Evolutionary conservation across 495 filamentous ascomycete species (phyloP), one percentile per base, ranked within the genome.

Genomic region (Neurospora sp.): DNA sequence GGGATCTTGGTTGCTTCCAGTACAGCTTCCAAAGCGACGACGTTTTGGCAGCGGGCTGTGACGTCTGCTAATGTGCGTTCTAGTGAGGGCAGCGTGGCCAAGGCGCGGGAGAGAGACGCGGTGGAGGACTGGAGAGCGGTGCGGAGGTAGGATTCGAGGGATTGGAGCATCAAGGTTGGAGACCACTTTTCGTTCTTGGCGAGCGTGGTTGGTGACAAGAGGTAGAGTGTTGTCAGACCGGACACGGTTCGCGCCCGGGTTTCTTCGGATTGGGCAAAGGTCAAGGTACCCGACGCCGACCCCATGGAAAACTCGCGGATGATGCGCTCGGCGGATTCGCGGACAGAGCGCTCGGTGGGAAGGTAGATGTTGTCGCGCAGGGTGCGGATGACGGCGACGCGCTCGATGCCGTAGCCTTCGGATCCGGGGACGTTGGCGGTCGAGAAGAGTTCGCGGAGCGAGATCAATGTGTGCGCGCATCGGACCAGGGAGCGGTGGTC

Each of bases 21-120:
- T 35, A 97, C 88, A 3, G 88, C 85, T 81, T 98, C 95, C 1
- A 98, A 80, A 3, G 93, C 93, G 10, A 95, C 91, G 35, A 98
- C 90, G 73, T 96, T 96, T 82, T 97, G 93, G 78, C 96, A 97
- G 65, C 93, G 86, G 7, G 90, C 89, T 9, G 92, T 91, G 18
- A 97, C 87, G 78, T 98, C 96, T 37, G 88, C 83, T 7, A 99
- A 87, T 3, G 93, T 90, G 39, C 93, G 87, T 59, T 98, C 94
- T 48, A 99, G 86, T 0, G 87, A 91, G 2, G 96, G 93, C 16
- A 98, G 84, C 42, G 91, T 92, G 12, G 89, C 87, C n/a, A 98
- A 85, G 0, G 91, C 89, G 37, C 93, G 83, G 6, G 91, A 81
- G 7, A 98, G 82, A 3, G 89, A 85, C 35, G 92, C 89, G 7